These are phyloP conservation scores for Lecanicillium sp. DNA, from an alignment of 2,329 filamentous ascomycete genomes.

Conservation along the genomic window DNA sequence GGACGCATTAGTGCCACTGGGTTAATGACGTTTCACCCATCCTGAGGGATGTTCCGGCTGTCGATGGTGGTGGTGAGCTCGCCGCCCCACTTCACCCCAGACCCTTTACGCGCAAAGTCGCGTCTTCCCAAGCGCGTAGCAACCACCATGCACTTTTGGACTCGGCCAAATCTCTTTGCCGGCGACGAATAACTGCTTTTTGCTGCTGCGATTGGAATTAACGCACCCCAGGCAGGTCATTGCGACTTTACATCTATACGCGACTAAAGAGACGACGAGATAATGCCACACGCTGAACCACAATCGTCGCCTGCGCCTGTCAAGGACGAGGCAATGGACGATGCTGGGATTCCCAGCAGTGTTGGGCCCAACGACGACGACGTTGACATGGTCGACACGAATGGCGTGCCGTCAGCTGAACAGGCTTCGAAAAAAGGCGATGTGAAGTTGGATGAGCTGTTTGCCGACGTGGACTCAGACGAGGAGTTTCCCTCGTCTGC, in stretches of 20 bases:
- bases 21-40: too few species aligned
- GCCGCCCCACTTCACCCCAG: too few species aligned
- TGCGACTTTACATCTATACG: background rate
- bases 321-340: constrained; percentile 27
- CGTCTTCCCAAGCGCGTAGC: too few species aligned
- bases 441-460: constrained; percentile 50
- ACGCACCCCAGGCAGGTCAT: too few species aligned
- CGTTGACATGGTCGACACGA: constrained; percentile 31
- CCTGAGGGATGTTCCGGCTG: too few species aligned
- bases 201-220: too few species aligned
- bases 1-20: too few species aligned
- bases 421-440: constrained; percentile 33
- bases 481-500: constrained; percentile 51
- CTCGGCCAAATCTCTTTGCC: too few species aligned
- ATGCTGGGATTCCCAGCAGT: constrained; percentile 18
- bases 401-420: constrained; percentile 14
- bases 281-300: constrained; percentile 36
- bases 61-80: too few species aligned
- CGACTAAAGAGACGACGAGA: background rate
- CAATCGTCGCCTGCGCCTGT: constrained; percentile 18
- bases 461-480: constrained; percentile 50
- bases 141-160: too few species aligned
- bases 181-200: too few species aligned
- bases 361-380: constrained; percentile 25
- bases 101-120: too few species aligned